Evolutionary conservation across 2,329 filamentous ascomycete genomes (phyloP).

Genomic region (Stemphylium beticola): DNA sequence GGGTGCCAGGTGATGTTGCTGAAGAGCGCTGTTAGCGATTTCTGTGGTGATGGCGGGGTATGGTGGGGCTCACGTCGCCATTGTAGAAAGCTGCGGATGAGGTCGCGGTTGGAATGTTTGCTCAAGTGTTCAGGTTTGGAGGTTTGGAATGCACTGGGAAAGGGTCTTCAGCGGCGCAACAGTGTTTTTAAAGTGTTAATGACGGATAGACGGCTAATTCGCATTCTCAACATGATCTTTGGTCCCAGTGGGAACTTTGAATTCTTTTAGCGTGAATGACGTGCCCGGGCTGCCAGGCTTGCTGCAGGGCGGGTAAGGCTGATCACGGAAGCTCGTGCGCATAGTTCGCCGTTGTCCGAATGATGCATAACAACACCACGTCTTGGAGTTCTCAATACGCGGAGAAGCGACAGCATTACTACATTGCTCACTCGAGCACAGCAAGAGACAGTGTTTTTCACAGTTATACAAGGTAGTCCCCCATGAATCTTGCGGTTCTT

Average conservation of each 20-base stretch:
- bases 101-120: not conserved
- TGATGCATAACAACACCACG: not conserved
- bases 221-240: conserved; percentile 11
- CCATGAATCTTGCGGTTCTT: not conserved
- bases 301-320: conserved; percentile 23
- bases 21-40: conserved; percentile 22
- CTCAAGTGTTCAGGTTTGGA: not conserved
- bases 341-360: not conserved
- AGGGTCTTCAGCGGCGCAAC: not conserved
- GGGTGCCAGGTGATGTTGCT: conserved; percentile 94
- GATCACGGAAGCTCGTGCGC: not conserved
- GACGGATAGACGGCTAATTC: conserved; percentile 17
- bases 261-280: conserved; percentile 38
- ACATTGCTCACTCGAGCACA: not conserved
- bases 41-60: conserved; percentile 27
- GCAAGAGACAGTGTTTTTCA: not conserved
- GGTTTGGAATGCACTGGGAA: conserved; percentile 1
- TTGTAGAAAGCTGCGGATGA: conserved; percentile 17
- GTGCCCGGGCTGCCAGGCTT: conserved; percentile 22
- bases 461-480: not conserved
- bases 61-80: conserved; percentile 47
- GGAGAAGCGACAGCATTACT: not conserved
- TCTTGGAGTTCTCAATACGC: not conserved
- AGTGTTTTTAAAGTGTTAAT: conserved; percentile 9
- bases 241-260: conserved; percentile 20